Conservation (phyloP, 1,284 basidiomycete genomes). For the Golubevia sp. region DNA sequence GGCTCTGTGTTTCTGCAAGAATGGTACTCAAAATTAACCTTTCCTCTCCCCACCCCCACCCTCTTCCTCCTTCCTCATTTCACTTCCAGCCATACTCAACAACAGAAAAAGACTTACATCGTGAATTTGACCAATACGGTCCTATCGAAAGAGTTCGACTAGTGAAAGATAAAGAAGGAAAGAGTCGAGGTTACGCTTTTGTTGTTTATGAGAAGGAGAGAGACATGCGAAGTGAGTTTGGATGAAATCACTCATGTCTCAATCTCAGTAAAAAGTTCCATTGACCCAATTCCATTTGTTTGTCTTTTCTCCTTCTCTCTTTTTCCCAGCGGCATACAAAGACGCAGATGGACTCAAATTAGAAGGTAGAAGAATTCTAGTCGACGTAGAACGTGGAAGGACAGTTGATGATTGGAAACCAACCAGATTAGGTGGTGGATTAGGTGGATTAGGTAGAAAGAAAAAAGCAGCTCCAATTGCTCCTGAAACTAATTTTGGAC, state of each 20-base stretch:
- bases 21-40: no score
- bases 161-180: slow-evolving; percentile 79
- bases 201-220: slow-evolving; percentile 96
- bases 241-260: background rate
- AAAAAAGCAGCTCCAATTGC: no score
- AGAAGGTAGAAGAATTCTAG: slow-evolving; percentile 41
- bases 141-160: slow-evolving; percentile 89
- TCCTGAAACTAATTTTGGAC: no score
- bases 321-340: slow-evolving; percentile 45
- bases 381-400: slow-evolving; percentile 55
- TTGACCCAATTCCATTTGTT: background rate
- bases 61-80: slow-evolving; percentile 3
- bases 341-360: slow-evolving; percentile 57
- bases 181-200: slow-evolving; percentile 91
- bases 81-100: slow-evolving; percentile 74
- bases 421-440: slow-evolving; percentile 47
- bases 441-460: slow-evolving; percentile 26
- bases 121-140: slow-evolving; percentile 94
- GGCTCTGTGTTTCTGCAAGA: no score
- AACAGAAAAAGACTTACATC: slow-evolving; percentile 85
- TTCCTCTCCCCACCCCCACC: no score
- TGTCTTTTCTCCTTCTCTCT: slow-evolving; percentile 1
- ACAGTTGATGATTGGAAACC: slow-evolving; percentile 61
- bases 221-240: slow-evolving; percentile 73
- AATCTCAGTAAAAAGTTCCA: background rate